Conservation (phyloP, 2,329 filamentous ascomycete genomes). For the Colletotrichum sp. region DNA sequence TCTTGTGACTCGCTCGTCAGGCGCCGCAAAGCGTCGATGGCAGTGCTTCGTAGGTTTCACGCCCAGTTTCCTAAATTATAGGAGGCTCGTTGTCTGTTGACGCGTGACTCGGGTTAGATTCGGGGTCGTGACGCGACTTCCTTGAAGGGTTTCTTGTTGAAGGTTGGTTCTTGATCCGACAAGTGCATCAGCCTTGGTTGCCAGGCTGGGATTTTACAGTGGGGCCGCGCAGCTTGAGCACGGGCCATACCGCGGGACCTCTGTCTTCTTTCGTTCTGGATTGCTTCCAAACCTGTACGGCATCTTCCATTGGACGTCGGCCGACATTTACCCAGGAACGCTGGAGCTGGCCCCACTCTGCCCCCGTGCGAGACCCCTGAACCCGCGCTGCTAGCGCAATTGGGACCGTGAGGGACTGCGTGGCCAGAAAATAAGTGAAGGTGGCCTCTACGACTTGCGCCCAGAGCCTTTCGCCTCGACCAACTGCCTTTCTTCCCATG, state of each 20-base stretch:
- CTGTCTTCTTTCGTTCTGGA: not conserved
- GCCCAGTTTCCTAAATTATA: not conserved
- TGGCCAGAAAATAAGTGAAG: slow-evolving; percentile 33
- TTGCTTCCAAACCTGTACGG: not conserved
- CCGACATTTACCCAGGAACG: slow-evolving; percentile 9
- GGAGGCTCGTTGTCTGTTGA: not conserved
- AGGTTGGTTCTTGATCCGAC: not conserved
- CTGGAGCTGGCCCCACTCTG: not conserved
- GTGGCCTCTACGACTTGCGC: slow-evolving; percentile 35
- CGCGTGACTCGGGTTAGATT: not conserved
- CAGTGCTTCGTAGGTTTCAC: not conserved
- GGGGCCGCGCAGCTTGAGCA: slow-evolving; percentile 15
- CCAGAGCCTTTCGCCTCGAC: not conserved
- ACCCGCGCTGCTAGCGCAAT: slow-evolving; percentile 10
- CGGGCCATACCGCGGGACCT: not conserved
- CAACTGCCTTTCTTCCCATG: not conserved
- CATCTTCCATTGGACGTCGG: slow-evolving; percentile 16
- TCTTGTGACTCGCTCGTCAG: not conserved
- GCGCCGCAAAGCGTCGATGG: not conserved
- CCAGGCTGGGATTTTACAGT: slow-evolving; percentile 21
- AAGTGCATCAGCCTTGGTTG: slow-evolving; percentile 5
- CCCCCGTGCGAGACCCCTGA: slow-evolving; percentile 18
- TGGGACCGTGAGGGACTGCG: slow-evolving; percentile 10
- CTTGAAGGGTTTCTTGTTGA: not conserved
- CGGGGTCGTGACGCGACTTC: not conserved